These are phyloP conservation scores for Friedmanniomyces endolithicus DNA, from an alignment of 495 filamentous ascomycete genomes.

Conservation along the genomic window DNA sequence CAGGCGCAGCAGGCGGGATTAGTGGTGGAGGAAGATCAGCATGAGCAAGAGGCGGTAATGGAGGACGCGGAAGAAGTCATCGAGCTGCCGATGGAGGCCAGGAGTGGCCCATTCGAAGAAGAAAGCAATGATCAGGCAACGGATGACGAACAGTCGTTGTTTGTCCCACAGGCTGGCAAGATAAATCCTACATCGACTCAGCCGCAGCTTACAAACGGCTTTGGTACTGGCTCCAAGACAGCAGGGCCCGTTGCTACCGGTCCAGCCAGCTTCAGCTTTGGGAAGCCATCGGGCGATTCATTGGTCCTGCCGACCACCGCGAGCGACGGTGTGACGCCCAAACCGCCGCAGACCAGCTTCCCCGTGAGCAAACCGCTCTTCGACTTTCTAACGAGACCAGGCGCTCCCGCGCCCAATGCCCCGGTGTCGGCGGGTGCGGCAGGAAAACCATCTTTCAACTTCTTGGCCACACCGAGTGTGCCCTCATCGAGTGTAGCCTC, in stretches of 20 bases:
- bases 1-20: constrained; percentile 15
- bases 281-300: constrained; percentile 4
- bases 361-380: background rate
- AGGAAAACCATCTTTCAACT: background rate
- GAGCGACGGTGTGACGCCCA: background rate
- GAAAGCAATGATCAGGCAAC: background rate
- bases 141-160: constrained; percentile 17
- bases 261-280: background rate
- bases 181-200: background rate
- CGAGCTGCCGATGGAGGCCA: background rate
- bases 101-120: background rate
- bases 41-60: constrained; percentile 3
- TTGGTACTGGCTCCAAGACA: background rate
- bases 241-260: background rate
- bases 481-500: background rate
- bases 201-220: background rate
- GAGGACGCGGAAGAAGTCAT: constrained; percentile 3
- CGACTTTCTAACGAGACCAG: background rate
- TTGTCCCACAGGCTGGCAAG: constrained; percentile 1
- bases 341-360: background rate
- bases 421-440: too few species aligned
- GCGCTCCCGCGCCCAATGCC: background rate
- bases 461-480: background rate
- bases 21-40: constrained; percentile 14
- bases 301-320: background rate